These are phyloP conservation scores for Epithemia pelagica DNA, from an alignment of 108 stramenopile species.

Conservation along the genomic window DNA sequence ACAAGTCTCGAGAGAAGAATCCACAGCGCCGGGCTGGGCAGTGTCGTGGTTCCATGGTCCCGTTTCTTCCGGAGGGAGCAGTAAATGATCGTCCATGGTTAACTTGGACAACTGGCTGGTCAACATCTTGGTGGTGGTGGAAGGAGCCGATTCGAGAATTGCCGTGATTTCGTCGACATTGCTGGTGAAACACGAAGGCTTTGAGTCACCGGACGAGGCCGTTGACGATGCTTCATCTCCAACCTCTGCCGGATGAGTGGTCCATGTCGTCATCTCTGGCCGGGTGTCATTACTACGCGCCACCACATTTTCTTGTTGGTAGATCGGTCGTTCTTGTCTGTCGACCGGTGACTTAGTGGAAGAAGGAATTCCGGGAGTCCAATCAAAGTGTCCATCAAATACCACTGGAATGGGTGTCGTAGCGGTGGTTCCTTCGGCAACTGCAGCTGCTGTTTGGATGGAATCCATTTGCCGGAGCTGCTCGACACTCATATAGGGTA, in stretches of 20 bases:
- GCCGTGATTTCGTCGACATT: background rate
- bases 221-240: background rate
- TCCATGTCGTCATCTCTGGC: background rate
- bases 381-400: constrained; percentile 6
- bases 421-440: background rate
- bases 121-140: background rate
- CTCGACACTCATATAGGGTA: constrained; percentile 1
- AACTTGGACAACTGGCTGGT: background rate
- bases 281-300: too few relatives aligned
- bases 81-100: background rate
- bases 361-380: background rate
- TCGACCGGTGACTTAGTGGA: background rate
- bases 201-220: background rate
- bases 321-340: background rate
- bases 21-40: too few relatives aligned
- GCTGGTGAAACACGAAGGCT: background rate
- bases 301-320: background rate
- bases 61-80: too few relatives aligned
- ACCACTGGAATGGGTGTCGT: too few relatives aligned
- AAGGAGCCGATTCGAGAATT: background rate
- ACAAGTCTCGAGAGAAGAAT: too few relatives aligned
- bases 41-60: background rate
- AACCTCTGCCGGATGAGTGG: background rate
- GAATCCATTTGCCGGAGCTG: constrained; percentile 1
- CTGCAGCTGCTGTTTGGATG: background rate